Conservation (phyloP, 2,329 filamentous ascomycete genomes). For the Pseudogymnoascus sp. region DNA sequence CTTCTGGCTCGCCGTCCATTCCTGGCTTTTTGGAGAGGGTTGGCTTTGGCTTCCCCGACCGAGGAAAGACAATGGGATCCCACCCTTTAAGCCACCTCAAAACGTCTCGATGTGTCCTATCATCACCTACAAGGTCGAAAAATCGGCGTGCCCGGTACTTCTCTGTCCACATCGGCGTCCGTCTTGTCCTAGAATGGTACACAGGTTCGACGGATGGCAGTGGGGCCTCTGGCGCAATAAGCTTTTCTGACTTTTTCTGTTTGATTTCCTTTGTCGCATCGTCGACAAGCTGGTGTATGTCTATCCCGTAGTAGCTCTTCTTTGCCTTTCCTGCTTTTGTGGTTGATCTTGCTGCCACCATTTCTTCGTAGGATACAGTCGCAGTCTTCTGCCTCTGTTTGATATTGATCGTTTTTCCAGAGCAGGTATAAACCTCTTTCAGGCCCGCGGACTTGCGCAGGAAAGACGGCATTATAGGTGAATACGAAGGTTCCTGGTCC, state of each 20-base stretch:
- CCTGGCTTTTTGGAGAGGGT: constrained; percentile 34
- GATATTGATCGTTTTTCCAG: constrained; percentile 50
- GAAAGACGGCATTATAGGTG: not conserved
- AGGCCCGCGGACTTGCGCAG: not conserved
- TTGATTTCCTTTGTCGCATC: constrained; percentile 49
- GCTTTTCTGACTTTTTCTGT: constrained; percentile 32
- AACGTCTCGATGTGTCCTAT: constrained; percentile 84
- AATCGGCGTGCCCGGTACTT: constrained; percentile 93
- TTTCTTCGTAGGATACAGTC: constrained; percentile 53
- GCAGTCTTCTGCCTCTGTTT: constrained; percentile 43
- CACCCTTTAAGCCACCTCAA: constrained; percentile 90
- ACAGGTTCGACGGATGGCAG: constrained; percentile 36
- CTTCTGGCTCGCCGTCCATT: constrained; percentile 49
- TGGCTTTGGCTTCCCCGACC: constrained; percentile 50
- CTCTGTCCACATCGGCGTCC: constrained; percentile 79
- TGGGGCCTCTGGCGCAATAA: constrained; percentile 25
- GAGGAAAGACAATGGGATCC: constrained; percentile 87
- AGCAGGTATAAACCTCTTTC: constrained; percentile 25
- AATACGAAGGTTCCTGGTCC: not conserved
- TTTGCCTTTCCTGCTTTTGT: constrained; percentile 61
- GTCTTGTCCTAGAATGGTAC: constrained; percentile 22
- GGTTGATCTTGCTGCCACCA: constrained; percentile 61
- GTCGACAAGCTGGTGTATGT: constrained; percentile 77
- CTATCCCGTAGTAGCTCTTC: constrained; percentile 82
- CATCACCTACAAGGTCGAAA: constrained; percentile 88